Conservation (phyloP, 352 stramenopile genomes). For the Phytophthora niederhauseri region DNA sequence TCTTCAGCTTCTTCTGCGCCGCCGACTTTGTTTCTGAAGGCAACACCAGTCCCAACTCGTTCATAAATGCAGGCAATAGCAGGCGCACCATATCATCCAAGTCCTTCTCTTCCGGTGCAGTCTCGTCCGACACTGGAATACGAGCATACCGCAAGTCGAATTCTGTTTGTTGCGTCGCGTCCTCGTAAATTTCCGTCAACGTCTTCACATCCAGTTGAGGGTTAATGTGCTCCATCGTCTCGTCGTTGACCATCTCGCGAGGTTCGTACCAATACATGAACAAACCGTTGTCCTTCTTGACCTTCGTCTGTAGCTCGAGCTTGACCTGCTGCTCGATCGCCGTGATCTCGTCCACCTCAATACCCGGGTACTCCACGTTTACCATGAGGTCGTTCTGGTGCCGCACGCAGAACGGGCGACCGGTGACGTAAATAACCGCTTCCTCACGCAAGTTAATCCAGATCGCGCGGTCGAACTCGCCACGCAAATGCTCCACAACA, state of each 20-base stretch:
- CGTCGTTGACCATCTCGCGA: constrained; percentile 75
- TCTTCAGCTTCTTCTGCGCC: constrained; percentile 42
- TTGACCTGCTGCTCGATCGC: constrained; percentile 88
- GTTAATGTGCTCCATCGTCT: constrained; percentile 85
- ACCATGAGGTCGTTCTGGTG: constrained; percentile 81
- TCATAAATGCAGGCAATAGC: constrained; percentile 64
- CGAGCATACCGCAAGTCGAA: constrained; percentile 83
- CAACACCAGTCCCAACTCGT: constrained; percentile 54
- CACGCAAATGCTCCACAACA: constrained; percentile 63
- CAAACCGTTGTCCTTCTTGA: constrained; percentile 72
- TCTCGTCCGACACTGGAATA: constrained; percentile 91
- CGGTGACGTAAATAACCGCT: constrained; percentile 91
- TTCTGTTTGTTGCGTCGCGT: constrained; percentile 46
- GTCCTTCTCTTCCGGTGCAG: constrained; percentile 90
- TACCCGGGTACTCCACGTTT: constrained; percentile 90
- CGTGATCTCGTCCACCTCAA: constrained; percentile 90
- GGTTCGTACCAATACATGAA: constrained; percentile 90
- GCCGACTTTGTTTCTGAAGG: constrained; percentile 13
- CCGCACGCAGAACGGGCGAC: constrained; percentile 86
- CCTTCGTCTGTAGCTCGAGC: constrained; percentile 79
- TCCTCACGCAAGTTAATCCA: constrained; percentile 94
- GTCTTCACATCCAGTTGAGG: constrained; percentile 78
- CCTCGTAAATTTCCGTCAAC: constrained; percentile 70
- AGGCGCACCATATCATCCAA: constrained; percentile 89
- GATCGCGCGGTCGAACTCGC: constrained; percentile 71